These are phyloP conservation scores for Lecanoromycetidae sp. DNA, from an alignment of 2,329 filamentous ascomycete species.

Conservation along the genomic window DNA sequence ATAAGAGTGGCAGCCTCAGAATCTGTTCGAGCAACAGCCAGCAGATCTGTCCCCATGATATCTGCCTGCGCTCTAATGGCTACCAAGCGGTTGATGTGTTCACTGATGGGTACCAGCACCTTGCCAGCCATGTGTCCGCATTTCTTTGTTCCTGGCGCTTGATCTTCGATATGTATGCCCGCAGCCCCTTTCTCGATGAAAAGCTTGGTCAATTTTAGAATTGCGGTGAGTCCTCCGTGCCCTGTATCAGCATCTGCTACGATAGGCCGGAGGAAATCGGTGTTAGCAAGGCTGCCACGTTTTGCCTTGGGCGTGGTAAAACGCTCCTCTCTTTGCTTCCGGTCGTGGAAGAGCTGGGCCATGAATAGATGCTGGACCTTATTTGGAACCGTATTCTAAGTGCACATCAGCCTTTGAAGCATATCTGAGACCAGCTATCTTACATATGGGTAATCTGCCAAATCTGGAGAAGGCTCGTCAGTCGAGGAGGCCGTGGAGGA, in stretches of 20 bases:
- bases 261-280: constrained; percentile 92
- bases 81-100: constrained; percentile 94
- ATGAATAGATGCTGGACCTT: constrained; percentile 97
- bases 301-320: constrained; percentile 61
- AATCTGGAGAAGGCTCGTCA: constrained; percentile 91
- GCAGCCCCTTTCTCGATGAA: constrained; percentile 96
- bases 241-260: constrained; percentile 92
- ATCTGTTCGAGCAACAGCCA: constrained; percentile 88
- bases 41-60: constrained; percentile 89
- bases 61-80: constrained; percentile 95
- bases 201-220: constrained; percentile 90
- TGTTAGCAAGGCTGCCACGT: constrained; percentile 60
- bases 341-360: constrained; percentile 98
- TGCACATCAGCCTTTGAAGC: constrained; percentile 14
- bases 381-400: constrained; percentile 88
- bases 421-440: not conserved
- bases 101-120: constrained; percentile 82
- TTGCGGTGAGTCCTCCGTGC: constrained; percentile 82
- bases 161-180: constrained; percentile 94
- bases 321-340: constrained; percentile 94
- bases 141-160: constrained; percentile 95
- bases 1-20: constrained; percentile 96
- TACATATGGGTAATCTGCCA: constrained; percentile 92
- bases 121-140: constrained; percentile 95
- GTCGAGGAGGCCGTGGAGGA: constrained; percentile 91